phyloP scores from a whole-genome alignment of 2,329 filamentous ascomycete genomes.

The Exophiala calicioides region DNA sequence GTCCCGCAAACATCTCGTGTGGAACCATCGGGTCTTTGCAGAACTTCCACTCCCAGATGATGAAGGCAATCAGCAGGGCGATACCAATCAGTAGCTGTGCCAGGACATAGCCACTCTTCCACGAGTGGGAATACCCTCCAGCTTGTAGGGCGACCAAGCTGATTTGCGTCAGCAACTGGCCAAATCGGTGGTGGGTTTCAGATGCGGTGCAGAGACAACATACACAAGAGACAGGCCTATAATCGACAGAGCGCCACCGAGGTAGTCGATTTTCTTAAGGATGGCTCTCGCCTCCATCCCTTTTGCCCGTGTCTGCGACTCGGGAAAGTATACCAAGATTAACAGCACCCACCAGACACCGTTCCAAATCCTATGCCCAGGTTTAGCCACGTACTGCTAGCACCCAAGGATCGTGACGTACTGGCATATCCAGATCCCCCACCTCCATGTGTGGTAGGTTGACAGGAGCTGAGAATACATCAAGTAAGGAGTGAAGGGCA shows the following conservation, averaged over 20 bases:
- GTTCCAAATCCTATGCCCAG: conserved; percentile 17
- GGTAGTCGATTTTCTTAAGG: conserved; percentile 22
- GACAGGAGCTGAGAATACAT: conserved; percentile 20
- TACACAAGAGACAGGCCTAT: conserved; percentile 23
- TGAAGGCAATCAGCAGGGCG: conserved; percentile 15
- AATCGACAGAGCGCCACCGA: conserved; percentile 22
- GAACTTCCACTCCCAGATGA: conserved; percentile 22
- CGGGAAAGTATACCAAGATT: conserved; percentile 19
- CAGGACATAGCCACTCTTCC: conserved; percentile 23
- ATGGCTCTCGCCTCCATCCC: conserved; percentile 10
- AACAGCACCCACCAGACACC: conserved; percentile 16
- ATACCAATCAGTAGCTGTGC: conserved; percentile 20
- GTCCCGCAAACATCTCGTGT: conserved; percentile 24
- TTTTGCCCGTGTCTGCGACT: conserved; percentile 18
- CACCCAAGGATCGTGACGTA: conserved; percentile 2
- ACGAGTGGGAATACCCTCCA: conserved; percentile 25
- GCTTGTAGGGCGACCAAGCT: conserved; percentile 26
- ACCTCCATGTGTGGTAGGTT: conserved; percentile 27
- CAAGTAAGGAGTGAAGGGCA: conserved; percentile 25
- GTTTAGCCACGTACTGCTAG: neutral
- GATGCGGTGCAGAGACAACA: no score
- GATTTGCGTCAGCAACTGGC: neutral
- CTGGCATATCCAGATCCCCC: conserved; percentile 26
- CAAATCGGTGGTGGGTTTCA: no score
- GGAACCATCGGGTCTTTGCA: conserved; percentile 26